Base-by-base conservation (phyloP, 192 early-diverging fungal genomes). In the Phlyctochytrium arcticum region DNA sequence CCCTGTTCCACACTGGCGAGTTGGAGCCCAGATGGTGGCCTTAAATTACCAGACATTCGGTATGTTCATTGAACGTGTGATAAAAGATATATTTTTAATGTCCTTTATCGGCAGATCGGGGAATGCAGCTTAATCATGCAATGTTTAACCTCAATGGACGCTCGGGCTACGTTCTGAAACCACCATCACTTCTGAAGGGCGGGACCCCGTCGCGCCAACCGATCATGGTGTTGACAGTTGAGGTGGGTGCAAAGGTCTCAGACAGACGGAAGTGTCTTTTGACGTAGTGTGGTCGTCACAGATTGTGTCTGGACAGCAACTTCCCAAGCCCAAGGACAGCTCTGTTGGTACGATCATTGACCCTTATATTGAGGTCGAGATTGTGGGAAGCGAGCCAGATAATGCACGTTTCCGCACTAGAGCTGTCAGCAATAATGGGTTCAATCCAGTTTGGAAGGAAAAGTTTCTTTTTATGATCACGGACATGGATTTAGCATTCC, bases 31-130 rank as follows among this genome's bases (percentile, higher is more conserved):
- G 72, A 76, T 96, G 78, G 93, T 93, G 2, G 92, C 94, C 2
- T 67, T 96, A 60, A 96, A 96, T 74, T 92, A 85, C 56, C 94
- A 96, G 60, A 93, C 82, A 6, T 76, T 80, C 62, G 93, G 80
- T 85, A 55, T 65, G 65, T 48, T 56, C 10, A 36, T 4, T 42
- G 19, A 0, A 50, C 26, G 19, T 29, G 33, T 71, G 15, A 17
- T 56, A 0, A 2, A 10, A 23, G 49, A 51, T 1, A 27, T 6
- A 7, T 6, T 17, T 21, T 23, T 21, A 21, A 26, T 6, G n/a
- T 26, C n/a, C 7, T 15, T 6, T 6, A 15, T 50, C 4, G 35
- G 4, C 39, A 85, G 85, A 93, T 68, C 73, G 78, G 48, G 81
- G 85, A 42, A 88, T 92, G 88, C 85, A 92, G 67, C 74, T 96